phyloP scores from a whole-genome alignment of 2,329 filamentous ascomycete species.

The Aspergillus clavatus region DNA sequence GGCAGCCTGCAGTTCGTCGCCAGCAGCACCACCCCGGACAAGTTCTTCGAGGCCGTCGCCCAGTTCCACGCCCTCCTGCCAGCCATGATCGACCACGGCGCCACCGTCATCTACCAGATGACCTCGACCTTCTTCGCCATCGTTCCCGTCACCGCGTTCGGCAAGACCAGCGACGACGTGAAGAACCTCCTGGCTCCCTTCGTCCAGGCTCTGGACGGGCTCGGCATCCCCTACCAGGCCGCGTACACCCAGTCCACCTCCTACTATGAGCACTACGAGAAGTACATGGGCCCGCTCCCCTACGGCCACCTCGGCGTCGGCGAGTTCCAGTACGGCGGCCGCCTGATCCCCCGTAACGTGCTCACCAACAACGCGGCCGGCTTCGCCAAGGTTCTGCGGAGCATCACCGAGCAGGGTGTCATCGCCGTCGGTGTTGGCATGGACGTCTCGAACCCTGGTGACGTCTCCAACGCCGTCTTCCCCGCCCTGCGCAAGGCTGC shows the following conservation, averaged over 20 bases:
- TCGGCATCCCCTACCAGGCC: constrained; percentile 31
- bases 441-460: constrained; percentile 34
- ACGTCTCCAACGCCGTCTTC: constrained; percentile 38
- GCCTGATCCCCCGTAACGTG: constrained; percentile 33
- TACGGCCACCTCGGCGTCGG: constrained; percentile 25
- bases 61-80: constrained; percentile 49
- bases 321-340: constrained; percentile 28
- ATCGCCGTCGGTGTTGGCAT: constrained; percentile 37
- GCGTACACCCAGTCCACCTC: constrained; percentile 26
- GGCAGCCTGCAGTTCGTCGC: constrained; percentile 42
- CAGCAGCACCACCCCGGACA: constrained; percentile 35
- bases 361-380: constrained; percentile 27
- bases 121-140: constrained; percentile 48
- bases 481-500: constrained; percentile 37
- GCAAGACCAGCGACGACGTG: constrained; percentile 43
- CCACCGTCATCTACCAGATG: constrained; percentile 48
- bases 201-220: constrained; percentile 34
- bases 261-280: constrained; percentile 34
- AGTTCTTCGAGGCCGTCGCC: constrained; percentile 49
- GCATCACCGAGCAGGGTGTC: constrained; percentile 31
- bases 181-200: constrained; percentile 45
- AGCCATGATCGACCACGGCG: constrained; percentile 48
- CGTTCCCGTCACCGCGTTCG: constrained; percentile 46
- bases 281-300: constrained; percentile 28
- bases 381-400: constrained; percentile 30